Evolutionary conservation across 441 rosid genomes (phyloP).

Genomic region (Eutrema salsugineum): DNA sequence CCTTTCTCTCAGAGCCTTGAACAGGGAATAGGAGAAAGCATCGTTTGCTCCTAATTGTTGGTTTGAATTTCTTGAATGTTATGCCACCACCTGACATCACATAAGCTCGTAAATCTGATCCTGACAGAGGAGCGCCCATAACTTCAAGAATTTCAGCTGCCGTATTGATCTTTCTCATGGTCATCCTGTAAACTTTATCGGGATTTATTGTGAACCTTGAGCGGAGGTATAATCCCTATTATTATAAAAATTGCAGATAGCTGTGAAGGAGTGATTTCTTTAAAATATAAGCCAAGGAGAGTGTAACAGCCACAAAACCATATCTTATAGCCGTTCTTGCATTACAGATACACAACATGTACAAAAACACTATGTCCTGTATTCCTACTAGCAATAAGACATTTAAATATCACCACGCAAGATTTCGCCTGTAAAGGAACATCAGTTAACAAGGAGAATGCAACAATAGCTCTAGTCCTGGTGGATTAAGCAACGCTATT

Average conservation of each 20-base stretch:
- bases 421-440: background rate
- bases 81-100: conserved; percentile 95
- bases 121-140: conserved; percentile 93
- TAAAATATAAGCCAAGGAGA: background rate
- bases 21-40: conserved; percentile 91
- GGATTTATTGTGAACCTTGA: conserved; percentile 86
- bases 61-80: conserved; percentile 65
- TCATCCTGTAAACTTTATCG: conserved; percentile 84
- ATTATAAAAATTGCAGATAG: background rate
- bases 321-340: background rate
- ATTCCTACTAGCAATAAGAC: background rate
- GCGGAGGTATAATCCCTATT: conserved; percentile 74
- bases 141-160: conserved; percentile 94
- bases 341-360: background rate
- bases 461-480: background rate
- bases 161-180: conserved; percentile 84
- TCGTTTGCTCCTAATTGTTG: conserved; percentile 66
- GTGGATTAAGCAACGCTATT: background rate
- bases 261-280: background rate
- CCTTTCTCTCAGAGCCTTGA: conserved; percentile 80
- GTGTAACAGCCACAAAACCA: conserved; percentile 40
- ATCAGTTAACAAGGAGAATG: background rate
- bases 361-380: background rate
- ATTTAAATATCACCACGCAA: background rate
- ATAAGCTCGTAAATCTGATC: conserved; percentile 87